Conservation (phyloP, 2,329 filamentous ascomycete species). For the Decorospora gaudefroyi region DNA sequence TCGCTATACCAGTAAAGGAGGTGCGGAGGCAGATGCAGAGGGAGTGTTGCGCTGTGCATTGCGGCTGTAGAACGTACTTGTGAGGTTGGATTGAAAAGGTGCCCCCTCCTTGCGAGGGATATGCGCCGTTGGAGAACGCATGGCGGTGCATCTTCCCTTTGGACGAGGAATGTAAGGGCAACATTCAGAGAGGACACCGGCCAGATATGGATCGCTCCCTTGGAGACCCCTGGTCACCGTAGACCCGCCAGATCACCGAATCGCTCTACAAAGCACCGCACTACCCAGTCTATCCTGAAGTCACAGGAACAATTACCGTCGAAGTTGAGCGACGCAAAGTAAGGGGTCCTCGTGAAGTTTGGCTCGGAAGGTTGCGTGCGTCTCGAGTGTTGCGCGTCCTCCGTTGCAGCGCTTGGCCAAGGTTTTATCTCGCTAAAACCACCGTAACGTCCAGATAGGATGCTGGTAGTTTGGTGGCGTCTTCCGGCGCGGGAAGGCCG, state of each 20-base stretch:
- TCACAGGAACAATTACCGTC: constrained; percentile 16
- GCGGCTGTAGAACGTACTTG: constrained; percentile 63
- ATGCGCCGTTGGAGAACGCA: constrained; percentile 80
- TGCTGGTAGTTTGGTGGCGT: constrained; percentile 31
- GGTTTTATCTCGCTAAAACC: constrained; percentile 43
- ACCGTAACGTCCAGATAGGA: constrained; percentile 36
- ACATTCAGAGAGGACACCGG: constrained; percentile 54
- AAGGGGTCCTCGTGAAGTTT: constrained; percentile 5
- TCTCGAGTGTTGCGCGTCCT: constrained; percentile 29
- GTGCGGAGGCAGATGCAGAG: constrained; percentile 20
- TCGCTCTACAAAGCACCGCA: constrained; percentile 22
- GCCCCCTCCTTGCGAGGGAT: constrained; percentile 67
- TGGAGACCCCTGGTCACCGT: constrained; percentile 44
- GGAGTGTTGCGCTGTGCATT: constrained; percentile 30
- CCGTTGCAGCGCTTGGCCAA: constrained; percentile 34
- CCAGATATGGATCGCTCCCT: constrained; percentile 40
- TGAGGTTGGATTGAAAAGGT: constrained; percentile 89
- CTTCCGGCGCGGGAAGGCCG: constrained; percentile 26
- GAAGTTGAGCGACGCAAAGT: constrained; percentile 18
- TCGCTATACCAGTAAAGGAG: constrained; percentile 24
- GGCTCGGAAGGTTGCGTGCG: constrained; percentile 12
- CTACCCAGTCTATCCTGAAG: constrained; percentile 12
- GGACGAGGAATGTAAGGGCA: constrained; percentile 63
- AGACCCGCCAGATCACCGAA: constrained; percentile 40
- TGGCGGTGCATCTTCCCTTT: constrained; percentile 82